Conservation (phyloP, 352 stramenopile species). For the Phytophthora tentaculata region DNA sequence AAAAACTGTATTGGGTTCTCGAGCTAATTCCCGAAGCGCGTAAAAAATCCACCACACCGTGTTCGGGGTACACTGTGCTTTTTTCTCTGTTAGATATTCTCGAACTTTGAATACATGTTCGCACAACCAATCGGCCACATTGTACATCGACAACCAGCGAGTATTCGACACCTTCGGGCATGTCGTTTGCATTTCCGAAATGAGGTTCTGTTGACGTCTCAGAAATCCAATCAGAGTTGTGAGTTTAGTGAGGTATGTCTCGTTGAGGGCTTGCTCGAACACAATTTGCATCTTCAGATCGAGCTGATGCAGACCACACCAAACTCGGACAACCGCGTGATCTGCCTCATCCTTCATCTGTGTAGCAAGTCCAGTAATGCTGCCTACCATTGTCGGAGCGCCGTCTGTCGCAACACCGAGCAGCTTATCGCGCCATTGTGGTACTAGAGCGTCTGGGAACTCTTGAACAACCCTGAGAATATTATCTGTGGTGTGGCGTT, state of each 20-base stretch:
- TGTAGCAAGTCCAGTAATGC: not conserved
- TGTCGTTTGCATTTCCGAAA: not conserved
- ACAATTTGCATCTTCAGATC: not conserved
- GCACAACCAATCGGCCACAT: not conserved
- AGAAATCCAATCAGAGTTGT: not conserved
- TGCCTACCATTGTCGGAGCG: not conserved
- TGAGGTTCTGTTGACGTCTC: not conserved
- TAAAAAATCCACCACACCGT: not conserved
- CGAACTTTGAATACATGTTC: not conserved
- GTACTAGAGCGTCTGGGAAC: no score
- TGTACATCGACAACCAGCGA: not conserved
- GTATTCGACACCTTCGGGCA: not conserved
- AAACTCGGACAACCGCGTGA: not conserved
- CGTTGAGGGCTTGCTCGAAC: not conserved
- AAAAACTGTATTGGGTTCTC: not conserved
- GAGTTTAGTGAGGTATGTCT: not conserved
- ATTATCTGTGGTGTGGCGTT: no score
- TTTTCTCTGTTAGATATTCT: not conserved
- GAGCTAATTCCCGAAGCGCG: not conserved
- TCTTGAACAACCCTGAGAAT: no score
- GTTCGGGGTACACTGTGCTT: not conserved
- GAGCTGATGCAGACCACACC: not conserved
- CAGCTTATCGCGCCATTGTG: no score
- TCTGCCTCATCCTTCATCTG: slow-evolving; percentile 4
- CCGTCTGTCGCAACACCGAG: not conserved